A percentile compares a stretch with the other conserved stretches of the same genome.
Conservation (phyloP, 768 basidiomycete genomes). For the Lentinula aciculospora region DNA sequence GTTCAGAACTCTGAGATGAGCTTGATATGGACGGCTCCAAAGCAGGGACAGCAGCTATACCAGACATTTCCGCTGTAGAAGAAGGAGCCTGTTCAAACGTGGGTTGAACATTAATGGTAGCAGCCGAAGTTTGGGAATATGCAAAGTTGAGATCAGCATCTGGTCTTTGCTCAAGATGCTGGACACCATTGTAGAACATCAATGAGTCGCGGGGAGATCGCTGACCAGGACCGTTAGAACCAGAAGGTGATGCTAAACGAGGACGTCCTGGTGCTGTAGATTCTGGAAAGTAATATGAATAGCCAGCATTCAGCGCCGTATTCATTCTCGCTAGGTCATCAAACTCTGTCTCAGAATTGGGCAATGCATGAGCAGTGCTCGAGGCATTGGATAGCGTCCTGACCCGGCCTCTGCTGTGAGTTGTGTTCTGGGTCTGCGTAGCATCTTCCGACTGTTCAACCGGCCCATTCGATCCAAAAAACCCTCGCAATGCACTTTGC, state of each 20-base stretch:
- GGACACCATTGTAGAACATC: constrained; percentile 1
- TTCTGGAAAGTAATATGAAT: constrained; percentile 24
- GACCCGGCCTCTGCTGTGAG: not conserved
- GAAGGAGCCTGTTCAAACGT: not conserved
- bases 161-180: not conserved
- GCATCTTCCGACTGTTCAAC: not conserved
- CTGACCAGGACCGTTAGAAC: not conserved
- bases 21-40: not conserved
- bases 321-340: constrained; percentile 34
- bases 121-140: not conserved
- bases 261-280: not conserved
- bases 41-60: not conserved
- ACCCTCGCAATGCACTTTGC: not conserved
- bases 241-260: not conserved
- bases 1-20: constrained; percentile 2
- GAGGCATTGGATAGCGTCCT: not conserved
- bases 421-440: not conserved
- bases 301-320: constrained; percentile 34
- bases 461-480: constrained; percentile 1
- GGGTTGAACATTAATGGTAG: not conserved
- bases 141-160: not conserved
- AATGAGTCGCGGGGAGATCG: not conserved
- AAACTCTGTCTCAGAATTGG: constrained; percentile 25
- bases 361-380: not conserved
- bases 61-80: not conserved